These are phyloP conservation scores for Lunasporangiospora selenospora DNA, from an alignment of 192 early-diverging fungal genomes.

Conservation along the genomic window DNA sequence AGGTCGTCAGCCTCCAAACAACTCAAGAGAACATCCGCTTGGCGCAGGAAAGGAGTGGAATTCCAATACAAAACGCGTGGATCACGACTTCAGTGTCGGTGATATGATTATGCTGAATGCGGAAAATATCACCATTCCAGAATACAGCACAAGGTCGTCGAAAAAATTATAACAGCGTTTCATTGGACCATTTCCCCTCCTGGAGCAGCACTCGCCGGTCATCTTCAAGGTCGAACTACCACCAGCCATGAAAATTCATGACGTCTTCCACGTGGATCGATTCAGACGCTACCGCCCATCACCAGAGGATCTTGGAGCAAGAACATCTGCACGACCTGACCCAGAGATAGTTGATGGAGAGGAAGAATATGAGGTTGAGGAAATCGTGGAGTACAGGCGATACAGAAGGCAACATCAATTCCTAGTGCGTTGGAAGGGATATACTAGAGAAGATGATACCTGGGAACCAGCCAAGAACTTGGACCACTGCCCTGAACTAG, in stretches of 20 bases:
- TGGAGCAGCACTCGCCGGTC: slow-evolving; percentile 13
- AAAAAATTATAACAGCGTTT: neutral
- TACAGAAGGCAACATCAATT: neutral
- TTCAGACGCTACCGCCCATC: neutral
- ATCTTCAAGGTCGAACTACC: slow-evolving; percentile 2
- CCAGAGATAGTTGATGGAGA: neutral
- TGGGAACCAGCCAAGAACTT: slow-evolving; percentile 16
- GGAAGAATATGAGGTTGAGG: slow-evolving; percentile 3
- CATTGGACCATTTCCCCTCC: neutral
- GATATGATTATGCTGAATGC: neutral
- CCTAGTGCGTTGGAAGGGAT: neutral
- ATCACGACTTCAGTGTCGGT: slow-evolving; percentile 2
- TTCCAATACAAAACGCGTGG: neutral
- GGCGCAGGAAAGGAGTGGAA: too few relatives aligned
- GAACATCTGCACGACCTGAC: neutral
- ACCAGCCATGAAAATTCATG: neutral
- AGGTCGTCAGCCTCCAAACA: too few relatives aligned
- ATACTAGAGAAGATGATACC: neutral
- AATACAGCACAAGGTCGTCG: neutral
- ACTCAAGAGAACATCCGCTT: too few relatives aligned
- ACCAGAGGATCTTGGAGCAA: neutral
- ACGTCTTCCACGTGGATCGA: slow-evolving; percentile 5
- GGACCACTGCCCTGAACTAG: too few relatives aligned
- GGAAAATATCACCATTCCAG: neutral
- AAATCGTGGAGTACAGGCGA: neutral